Evolutionary conservation across 352 stramenopile genomes (phyloP), one percentile per base, ranked within the genome.

Genomic region (Phytophthora cajani): DNA sequence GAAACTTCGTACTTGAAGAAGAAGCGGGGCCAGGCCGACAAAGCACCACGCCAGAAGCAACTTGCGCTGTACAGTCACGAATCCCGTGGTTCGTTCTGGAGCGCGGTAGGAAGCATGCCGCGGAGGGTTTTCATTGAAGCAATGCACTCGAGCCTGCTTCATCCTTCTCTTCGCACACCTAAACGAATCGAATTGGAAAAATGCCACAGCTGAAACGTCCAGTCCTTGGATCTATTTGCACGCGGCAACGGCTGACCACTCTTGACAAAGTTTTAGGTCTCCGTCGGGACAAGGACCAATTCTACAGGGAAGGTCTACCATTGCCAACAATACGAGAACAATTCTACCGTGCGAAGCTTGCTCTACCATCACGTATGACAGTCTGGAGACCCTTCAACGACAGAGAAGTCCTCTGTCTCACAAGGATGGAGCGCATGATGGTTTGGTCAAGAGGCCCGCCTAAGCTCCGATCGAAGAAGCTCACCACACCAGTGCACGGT

Each of bases 381-480:
- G 6, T 12, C 44, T 50, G 44, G 9, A 50, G 44, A 50, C 19
- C 9, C n/a, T 10, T 50, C 16, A 23, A 50, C 17, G 44, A 50
- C 8, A 50, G n/a, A 25, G 44, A 50, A 21, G 6, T 50, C n/a
- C 16, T 50, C 2, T 23, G 9, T 25, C 44, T 50, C 6, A 50
- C 44, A 23, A 8, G n/a, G 44, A 50, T 50, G 44, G 44, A 50
- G 9, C 17, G 44, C 16, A 50, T 14, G 44, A 50, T 25, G 44
- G 3, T 50, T 23, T 50, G 44, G 11, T 36, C 56, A 10, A 70
- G 40, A 21, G 46, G 21, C 6, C 64, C 57, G 11, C 64, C 66
- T 3, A 72, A 56, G 53, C n/a, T 49, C 17, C n/a, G 47, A 27
- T 59, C 16, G 23, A 55, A 50, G 40, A 72, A 72, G 14, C 59